Evolutionary conservation across 2,329 filamentous ascomycete genomes (phyloP), one percentile per base, ranked within the genome.

Genomic region (Aspergillus uvarum): DNA sequence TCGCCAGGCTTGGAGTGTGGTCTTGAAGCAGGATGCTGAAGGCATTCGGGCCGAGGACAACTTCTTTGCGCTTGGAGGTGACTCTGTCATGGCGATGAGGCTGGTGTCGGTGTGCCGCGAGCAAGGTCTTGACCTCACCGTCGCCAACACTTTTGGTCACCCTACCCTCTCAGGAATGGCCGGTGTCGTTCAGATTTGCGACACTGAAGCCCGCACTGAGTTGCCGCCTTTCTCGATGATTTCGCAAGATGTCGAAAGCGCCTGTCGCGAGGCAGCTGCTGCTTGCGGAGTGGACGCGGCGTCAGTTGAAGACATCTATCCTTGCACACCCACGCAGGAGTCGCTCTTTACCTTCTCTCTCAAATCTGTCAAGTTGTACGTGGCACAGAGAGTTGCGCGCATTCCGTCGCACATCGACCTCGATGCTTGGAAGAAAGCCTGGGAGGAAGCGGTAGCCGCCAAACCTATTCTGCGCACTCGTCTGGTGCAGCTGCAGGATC

Each of bases 381-480:
- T 80, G 38, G 78, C 78, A 6, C 79, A 81, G 59, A 73, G 78
- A 60, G 65, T 80, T 0, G 68, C 77, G 3, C 66, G 63, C 4
- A 74, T 82, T 7, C 73, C 76, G 0, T 52, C 60, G 0, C 54
- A 72, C n/a, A 67, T 80, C 5, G 68, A 74, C 14, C 26, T 78
- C 3, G 66, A 68, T 12, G 70, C 70, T 7, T 79, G 79, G 72
- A 78, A 76, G 56, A 67, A 69, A 5, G 78, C 80, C 3, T 83
- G 80, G 79, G 72, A 80, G 51, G 68, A 69, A 6, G 75, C 78
- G 2, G 73, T 80, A 2, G 59, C 72, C 16, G 70, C 73, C 48
- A 73, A 70, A 47, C 77, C 79, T 26, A 80, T 83, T 26, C 68
- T 83, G 29, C 79, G 81, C 19, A 82, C 80, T 7, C 75, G 79